A percentile compares a stretch with the other conserved stretches of the same genome.
phyloP scores from a whole-genome alignment of 2,329 filamentous ascomycete genomes.

The Truncatella angustata region DNA sequence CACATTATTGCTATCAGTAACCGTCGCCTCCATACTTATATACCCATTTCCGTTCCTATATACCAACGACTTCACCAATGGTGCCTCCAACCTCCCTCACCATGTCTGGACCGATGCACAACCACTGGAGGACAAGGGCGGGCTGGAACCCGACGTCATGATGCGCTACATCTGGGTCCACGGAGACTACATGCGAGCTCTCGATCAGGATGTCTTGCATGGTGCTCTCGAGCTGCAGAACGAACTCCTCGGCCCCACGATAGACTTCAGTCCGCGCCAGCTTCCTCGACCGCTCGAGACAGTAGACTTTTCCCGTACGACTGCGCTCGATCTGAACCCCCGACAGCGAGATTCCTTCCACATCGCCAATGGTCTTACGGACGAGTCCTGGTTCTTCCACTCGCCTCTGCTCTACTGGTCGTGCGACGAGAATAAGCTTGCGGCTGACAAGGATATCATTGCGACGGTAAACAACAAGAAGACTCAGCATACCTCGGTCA shows the following conservation, averaged over 20 bases:
- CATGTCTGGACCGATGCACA: constrained; percentile 80
- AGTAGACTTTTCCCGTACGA: constrained; percentile 18
- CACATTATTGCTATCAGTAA: constrained; percentile 72
- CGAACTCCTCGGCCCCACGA: constrained; percentile 61
- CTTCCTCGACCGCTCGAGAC: constrained; percentile 12
- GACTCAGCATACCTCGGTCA: constrained; percentile 63
- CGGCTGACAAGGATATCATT: constrained; percentile 61
- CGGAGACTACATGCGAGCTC: constrained; percentile 75
- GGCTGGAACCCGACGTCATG: constrained; percentile 64
- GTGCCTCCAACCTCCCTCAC: constrained; percentile 69
- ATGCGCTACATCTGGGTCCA: constrained; percentile 83
- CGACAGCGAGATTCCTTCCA: constrained; percentile 54
- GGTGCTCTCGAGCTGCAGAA: constrained; percentile 70
- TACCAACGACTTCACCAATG: constrained; percentile 68
- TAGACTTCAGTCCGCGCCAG: constrained; percentile 51
- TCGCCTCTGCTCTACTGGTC: constrained; percentile 83
- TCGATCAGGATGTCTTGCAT: constrained; percentile 63
- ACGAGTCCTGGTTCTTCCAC: constrained; percentile 73
- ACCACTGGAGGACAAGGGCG: constrained; percentile 52
- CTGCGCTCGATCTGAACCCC: constrained; percentile 35
- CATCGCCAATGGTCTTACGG: constrained; percentile 57
- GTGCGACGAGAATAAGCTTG: constrained; percentile 58
- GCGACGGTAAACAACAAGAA: constrained; percentile 67
- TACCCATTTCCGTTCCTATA: constrained; percentile 77
- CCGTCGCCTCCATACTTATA: constrained; percentile 66